Conservation (phyloP, 768 basidiomycete species). For the Rubroboletus satanas region DNA sequence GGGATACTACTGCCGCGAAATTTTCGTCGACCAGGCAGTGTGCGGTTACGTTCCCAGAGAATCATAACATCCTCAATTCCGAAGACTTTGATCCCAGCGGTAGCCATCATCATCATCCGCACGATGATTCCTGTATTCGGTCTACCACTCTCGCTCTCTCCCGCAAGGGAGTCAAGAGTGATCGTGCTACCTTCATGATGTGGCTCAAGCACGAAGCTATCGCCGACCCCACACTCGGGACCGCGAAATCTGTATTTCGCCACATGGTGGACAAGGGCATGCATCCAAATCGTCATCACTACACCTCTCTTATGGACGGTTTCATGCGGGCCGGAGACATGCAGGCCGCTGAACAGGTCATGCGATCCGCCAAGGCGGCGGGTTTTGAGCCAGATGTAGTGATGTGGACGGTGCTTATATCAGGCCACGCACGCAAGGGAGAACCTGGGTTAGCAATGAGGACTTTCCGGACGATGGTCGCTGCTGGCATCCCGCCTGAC, state of each 20-base stretch:
- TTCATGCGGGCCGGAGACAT: constrained; percentile 59
- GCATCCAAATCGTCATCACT: constrained; percentile 69
- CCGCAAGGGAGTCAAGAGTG: constrained; percentile 47
- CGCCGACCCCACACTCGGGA: constrained; percentile 45
- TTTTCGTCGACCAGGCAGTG: constrained; percentile 33
- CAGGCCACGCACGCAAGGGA: constrained; percentile 61
- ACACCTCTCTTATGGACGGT: constrained; percentile 73
- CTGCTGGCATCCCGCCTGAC: constrained; percentile 62
- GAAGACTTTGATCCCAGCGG: constrained; percentile 47
- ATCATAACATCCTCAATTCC: constrained; percentile 17
- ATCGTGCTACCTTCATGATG: constrained; percentile 54
- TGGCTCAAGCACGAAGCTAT: constrained; percentile 63
- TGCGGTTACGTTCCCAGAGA: constrained; percentile 6
- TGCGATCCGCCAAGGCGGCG: constrained; percentile 47
- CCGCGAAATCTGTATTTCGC: constrained; percentile 53
- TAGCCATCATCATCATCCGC: constrained; percentile 33
- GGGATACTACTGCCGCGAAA: constrained; percentile 41
- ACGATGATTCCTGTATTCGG: constrained; percentile 32
- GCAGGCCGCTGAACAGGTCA: constrained; percentile 48
- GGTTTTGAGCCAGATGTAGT: constrained; percentile 57
- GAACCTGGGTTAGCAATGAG: constrained; percentile 50
- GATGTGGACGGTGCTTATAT: constrained; percentile 76
- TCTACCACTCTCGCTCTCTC: constrained; percentile 46
- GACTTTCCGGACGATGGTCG: constrained; percentile 61
- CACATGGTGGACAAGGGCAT: constrained; percentile 65